A percentile compares a stretch with the other conserved stretches of the same genome.
These are phyloP conservation scores for Rubroboletus pulcherrimus DNA, from an alignment of 768 basidiomycete genomes.

Conservation along the genomic window DNA sequence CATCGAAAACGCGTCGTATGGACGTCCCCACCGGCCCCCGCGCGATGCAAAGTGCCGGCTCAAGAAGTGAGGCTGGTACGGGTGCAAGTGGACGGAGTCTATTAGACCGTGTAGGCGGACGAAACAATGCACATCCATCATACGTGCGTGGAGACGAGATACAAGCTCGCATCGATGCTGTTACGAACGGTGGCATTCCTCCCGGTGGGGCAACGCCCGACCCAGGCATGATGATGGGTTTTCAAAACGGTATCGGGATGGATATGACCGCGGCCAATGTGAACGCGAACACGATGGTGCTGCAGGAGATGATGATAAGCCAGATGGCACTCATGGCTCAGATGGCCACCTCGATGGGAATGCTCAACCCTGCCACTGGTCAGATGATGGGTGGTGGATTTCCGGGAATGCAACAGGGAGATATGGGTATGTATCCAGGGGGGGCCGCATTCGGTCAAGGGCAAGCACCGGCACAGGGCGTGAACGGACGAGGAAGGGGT, in stretches of 20 bases:
- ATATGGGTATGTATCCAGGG: slow-evolving; percentile 47
- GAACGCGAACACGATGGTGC: slow-evolving; percentile 64
- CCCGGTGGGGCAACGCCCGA: slow-evolving; percentile 32
- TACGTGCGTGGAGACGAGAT: slow-evolving; percentile 58
- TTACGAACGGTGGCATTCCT: slow-evolving; percentile 50
- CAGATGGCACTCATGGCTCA: slow-evolving; percentile 94
- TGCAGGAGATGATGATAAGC: slow-evolving; percentile 90
- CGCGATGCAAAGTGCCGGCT: slow-evolving; percentile 54
- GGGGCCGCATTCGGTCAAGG: slow-evolving; percentile 22
- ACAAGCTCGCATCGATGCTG: slow-evolving; percentile 75
- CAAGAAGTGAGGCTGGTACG: slow-evolving; percentile 16
- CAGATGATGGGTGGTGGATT: slow-evolving; percentile 56
- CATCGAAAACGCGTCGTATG: slow-evolving; percentile 67
- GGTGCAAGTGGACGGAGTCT: slow-evolving; percentile 54
- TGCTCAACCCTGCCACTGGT: slow-evolving; percentile 57
- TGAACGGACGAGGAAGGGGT: slow-evolving; percentile 43
- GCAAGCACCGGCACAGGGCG: slow-evolving; percentile 10
- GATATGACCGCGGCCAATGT: slow-evolving; percentile 43
- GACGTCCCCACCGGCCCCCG: slow-evolving; percentile 84
- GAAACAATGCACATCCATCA: slow-evolving; percentile 33
- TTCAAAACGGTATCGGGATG: slow-evolving; percentile 43
- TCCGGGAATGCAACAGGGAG: slow-evolving; percentile 54
- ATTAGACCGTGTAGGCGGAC: slow-evolving; percentile 76
- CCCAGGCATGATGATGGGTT: slow-evolving; percentile 43
- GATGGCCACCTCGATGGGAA: slow-evolving; percentile 81